Evolutionary conservation across 78 protist species (phyloP).

Genomic region (Dictyostelium intermedium): DNA sequence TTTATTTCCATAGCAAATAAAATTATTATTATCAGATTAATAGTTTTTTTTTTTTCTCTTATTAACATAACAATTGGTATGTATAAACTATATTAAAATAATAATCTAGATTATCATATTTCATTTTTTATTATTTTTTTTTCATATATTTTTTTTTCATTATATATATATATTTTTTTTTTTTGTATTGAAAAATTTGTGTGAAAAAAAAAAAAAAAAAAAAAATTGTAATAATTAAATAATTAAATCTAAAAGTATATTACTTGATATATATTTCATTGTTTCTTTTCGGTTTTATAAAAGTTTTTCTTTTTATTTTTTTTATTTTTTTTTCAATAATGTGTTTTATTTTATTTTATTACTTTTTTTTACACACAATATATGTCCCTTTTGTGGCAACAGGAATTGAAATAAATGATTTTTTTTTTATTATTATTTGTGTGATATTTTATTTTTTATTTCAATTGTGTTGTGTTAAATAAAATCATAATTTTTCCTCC

Average conservation of each 20-base stretch:
- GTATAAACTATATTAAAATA: not conserved
- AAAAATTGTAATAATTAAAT: not conserved
- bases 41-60: not conserved
- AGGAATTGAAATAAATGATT: not conserved
- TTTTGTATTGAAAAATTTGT: too few relatives aligned
- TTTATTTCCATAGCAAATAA: not conserved
- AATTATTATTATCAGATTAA: not conserved
- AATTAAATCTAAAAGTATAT: not conserved
- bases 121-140: not conserved
- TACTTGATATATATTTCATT: not conserved
- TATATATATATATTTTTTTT: too few relatives aligned
- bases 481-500: slow-evolving; percentile 9
- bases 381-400: not conserved
- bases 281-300: slow-evolving; percentile 10
- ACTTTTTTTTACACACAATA: not conserved
- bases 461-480: not conserved
- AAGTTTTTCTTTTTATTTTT: not conserved
- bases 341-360: not conserved
- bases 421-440: not conserved
- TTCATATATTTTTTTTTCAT: too few relatives aligned
- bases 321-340: not conserved
- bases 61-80: not conserved
- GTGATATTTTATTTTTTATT: not conserved
- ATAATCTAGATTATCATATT: not conserved
- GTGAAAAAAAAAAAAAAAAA: too few relatives aligned